A percentile compares a stretch with the other conserved stretches of the same genome.
These are phyloP conservation scores for Paramecium primaurelia DNA, from an alignment of 73 alveolate genomes.

Conservation along the genomic window DNA sequence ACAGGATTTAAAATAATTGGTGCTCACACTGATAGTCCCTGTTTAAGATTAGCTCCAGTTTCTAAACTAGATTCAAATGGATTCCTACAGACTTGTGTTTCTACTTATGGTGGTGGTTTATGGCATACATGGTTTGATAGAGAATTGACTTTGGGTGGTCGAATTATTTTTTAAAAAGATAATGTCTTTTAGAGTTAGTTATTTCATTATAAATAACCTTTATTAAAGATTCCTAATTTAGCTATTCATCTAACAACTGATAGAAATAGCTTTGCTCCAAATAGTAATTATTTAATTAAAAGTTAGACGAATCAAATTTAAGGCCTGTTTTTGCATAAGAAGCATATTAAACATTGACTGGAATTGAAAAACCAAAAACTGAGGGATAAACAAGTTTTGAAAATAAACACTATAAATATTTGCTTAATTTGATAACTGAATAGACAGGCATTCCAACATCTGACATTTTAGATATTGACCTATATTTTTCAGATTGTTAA, in stretches of 20 bases:
- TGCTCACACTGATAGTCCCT: conserved; percentile 98
- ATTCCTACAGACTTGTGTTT: conserved; percentile 82
- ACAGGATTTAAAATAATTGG: conserved; percentile 90
- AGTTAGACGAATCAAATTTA: conserved; percentile 81
- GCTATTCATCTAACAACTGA: conserved; percentile 94
- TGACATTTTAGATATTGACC: conserved; percentile 89
- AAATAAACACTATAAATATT: conserved; percentile 81
- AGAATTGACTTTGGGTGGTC: conserved; percentile 96
- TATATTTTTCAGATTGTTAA: conserved; percentile 88
- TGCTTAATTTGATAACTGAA: conserved; percentile 76
- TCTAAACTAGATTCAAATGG: conserved; percentile 83
- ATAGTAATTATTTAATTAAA: conserved; percentile 25
- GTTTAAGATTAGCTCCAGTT: conserved; percentile 92
- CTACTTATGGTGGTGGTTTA: conserved; percentile 97
- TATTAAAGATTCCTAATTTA: conserved; percentile 90
- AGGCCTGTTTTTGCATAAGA: conserved; percentile 91
- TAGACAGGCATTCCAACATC: conserved; percentile 74
- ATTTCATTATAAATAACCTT: conserved; percentile 87
- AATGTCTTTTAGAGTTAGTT: conserved; percentile 75
- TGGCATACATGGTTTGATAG: conserved; percentile 99
- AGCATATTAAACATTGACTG: conserved; percentile 73
- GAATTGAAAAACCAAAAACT: conserved; percentile 9
- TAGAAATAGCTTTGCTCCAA: conserved; percentile 81
- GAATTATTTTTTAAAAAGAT: conserved; percentile 80
- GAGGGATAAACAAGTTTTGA: conserved; percentile 73